Conservation (phyloP, 768 basidiomycete species). For the Termitomyces sp. region DNA sequence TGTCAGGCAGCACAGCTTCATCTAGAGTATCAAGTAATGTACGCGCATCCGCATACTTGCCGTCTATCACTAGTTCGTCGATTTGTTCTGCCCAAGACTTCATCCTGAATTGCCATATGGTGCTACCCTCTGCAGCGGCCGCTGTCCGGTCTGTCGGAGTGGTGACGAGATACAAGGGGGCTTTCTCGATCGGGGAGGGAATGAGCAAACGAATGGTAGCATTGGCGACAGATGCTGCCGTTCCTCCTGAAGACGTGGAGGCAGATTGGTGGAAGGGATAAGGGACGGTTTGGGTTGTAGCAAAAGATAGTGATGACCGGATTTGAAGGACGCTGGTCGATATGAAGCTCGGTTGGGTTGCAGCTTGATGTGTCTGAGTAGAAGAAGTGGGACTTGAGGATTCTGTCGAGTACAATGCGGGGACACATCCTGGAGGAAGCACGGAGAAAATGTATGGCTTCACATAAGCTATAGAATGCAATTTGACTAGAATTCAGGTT, state of each 20-base stretch:
- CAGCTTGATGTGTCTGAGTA: constrained; percentile 22
- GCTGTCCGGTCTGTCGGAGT: constrained; percentile 70
- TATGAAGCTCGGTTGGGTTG: constrained; percentile 33
- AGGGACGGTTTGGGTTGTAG: constrained; percentile 52
- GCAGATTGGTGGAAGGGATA: constrained; percentile 50
- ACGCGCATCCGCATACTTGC: constrained; percentile 74
- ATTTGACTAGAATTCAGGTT: neutral
- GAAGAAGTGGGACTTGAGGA: constrained; percentile 17
- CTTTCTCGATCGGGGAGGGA: constrained; percentile 43
- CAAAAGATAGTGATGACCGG: constrained; percentile 62
- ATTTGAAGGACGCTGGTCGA: constrained; percentile 63
- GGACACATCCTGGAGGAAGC: constrained; percentile 62
- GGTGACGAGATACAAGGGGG: constrained; percentile 57
- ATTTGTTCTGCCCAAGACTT: constrained; percentile 75
- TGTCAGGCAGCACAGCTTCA: constrained; percentile 50
- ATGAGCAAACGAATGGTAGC: constrained; percentile 62
- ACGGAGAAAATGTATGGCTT: constrained; percentile 76
- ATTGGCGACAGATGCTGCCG: constrained; percentile 26
- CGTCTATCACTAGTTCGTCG: constrained; percentile 70
- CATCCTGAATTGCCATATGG: constrained; percentile 73
- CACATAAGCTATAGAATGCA: constrained; percentile 46
- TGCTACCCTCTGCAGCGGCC: constrained; percentile 64
- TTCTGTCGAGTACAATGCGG: constrained; percentile 19
- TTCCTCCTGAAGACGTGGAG: constrained; percentile 16
- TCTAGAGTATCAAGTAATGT: constrained; percentile 71